phyloP scores from a whole-genome alignment of 306 rosid species.

The Quillaja saponaria region DNA sequence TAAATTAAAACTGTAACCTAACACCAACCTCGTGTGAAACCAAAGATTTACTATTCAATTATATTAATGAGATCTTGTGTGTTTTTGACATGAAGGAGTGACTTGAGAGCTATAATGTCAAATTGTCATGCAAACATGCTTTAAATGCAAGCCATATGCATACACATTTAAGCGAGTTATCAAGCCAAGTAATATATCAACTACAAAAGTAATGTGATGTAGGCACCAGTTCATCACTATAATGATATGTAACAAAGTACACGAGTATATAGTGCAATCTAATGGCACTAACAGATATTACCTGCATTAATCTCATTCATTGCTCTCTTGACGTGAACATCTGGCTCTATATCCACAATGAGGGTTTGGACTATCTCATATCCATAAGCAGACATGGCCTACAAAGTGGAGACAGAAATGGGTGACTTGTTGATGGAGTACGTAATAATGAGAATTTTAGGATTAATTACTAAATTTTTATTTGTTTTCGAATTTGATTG shows the following conservation, averaged over 20 bases:
- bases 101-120: neutral
- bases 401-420: conserved; percentile 19
- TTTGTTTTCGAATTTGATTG: too few relatives aligned
- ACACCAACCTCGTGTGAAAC: neutral
- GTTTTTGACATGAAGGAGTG: neutral
- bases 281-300: conserved; percentile 25
- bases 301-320: conserved; percentile 81
- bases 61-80: neutral
- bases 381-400: conserved; percentile 71
- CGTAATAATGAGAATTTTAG: too few relatives aligned
- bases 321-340: conserved; percentile 62
- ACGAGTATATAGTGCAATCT: conserved; percentile 5
- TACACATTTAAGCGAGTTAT: conserved; percentile 6
- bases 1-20: neutral
- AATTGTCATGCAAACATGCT: conserved; percentile 2
- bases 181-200: conserved; percentile 1
- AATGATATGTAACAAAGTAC: neutral
- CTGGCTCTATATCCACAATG: conserved; percentile 64
- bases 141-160: neutral
- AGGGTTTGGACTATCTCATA: conserved; percentile 71
- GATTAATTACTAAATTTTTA: too few relatives aligned
- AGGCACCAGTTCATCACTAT: neutral
- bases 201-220: conserved; percentile 1
- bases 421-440: conserved; percentile 6
- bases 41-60: neutral